Base-by-base conservation (phyloP, 1,139 yeast species). In the Oligophagozyma castellii region DNA sequence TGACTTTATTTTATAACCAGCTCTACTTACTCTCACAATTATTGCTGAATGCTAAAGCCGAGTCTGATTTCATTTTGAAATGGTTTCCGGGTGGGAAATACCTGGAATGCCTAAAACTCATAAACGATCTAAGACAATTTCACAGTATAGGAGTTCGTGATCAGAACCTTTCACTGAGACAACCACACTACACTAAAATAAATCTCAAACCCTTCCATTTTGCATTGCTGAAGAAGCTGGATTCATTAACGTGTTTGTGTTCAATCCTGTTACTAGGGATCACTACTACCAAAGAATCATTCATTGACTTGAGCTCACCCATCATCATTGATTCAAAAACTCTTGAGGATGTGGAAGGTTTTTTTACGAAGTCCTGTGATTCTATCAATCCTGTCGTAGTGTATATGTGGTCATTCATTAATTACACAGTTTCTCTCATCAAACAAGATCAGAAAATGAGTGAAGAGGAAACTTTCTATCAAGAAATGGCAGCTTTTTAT, bases 321-420 rank as follows among this genome's bases (percentile, higher is more conserved):
- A 15, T 23, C 11, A 15, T 15, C 16, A 4, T 12, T 12, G 25
- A 23, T 23, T 5, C 25, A 14, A 4, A 14, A 5, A 14, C 25
- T 23, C 12, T 23, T 19, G n/a, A 23, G n/a, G n/a, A n/a, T n/a
- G n/a, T n/a, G n/a, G n/a, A n/a, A n/a, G n/a, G n/a, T n/a, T n/a
- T n/a, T n/a, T n/a, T n/a, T n/a, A n/a, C n/a, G n/a, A n/a, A n/a
- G n/a, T n/a, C n/a, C n/a, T 5, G 19, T 3, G 24, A 21, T n/a
- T 13, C 15, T 8, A 5, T n/a, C 5, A 19, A 22, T 19, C 28
- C 28, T 14, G 14, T 26, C 6, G 24, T 26, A 8, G 19, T 26
- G 2, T 76, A 78, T 42, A 67, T 73, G 19, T 83, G 94, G 93
- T 69, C 81, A 8, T 67, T 79, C 13, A 55, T 75, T 4, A 47